Evolutionary conservation across 2,329 filamentous ascomycete species (phyloP).

Genomic region (Colletotrichum sidae): DNA sequence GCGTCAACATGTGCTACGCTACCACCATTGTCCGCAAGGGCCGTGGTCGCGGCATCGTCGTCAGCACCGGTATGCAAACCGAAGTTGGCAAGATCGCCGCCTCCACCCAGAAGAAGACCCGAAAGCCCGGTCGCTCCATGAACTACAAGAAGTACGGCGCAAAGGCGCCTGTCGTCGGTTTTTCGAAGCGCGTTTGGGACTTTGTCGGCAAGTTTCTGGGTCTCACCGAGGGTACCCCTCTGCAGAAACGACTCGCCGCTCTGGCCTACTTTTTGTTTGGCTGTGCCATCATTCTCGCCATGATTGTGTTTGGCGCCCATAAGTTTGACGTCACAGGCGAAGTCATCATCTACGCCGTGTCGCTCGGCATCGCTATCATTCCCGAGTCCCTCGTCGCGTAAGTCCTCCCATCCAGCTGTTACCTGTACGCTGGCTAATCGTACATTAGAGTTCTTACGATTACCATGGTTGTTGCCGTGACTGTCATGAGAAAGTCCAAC

Average conservation of each 20-base stretch:
- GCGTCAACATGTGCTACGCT: conserved; percentile 80
- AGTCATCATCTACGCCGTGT: conserved; percentile 69
- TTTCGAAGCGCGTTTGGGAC: conserved; percentile 60
- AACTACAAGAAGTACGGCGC: conserved; percentile 66
- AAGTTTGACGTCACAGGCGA: conserved; percentile 63
- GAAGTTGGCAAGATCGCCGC: conserved; percentile 78
- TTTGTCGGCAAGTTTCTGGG: conserved; percentile 69
- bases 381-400: conserved; percentile 73
- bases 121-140: conserved; percentile 66
- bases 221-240: conserved; percentile 76
- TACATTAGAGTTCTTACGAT: conserved; percentile 70
- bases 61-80: conserved; percentile 77
- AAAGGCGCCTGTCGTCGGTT: conserved; percentile 59
- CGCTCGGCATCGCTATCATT: conserved; percentile 71
- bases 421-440: conserved; percentile 14
- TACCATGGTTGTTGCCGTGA: conserved; percentile 75
- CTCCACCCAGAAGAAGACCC: conserved; percentile 63
- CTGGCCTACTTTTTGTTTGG: conserved; percentile 82
- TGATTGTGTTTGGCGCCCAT: conserved; percentile 70
- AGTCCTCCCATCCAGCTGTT: conserved; percentile 39
- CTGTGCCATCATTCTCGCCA: conserved; percentile 70
- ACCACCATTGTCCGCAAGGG: conserved; percentile 80
- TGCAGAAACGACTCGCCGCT: conserved; percentile 82
- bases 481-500: conserved; percentile 72
- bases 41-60: conserved; percentile 78